These are phyloP conservation scores for Ustilago lituana DNA, from an alignment of 1,284 basidiomycete species.

Conservation along the genomic window DNA sequence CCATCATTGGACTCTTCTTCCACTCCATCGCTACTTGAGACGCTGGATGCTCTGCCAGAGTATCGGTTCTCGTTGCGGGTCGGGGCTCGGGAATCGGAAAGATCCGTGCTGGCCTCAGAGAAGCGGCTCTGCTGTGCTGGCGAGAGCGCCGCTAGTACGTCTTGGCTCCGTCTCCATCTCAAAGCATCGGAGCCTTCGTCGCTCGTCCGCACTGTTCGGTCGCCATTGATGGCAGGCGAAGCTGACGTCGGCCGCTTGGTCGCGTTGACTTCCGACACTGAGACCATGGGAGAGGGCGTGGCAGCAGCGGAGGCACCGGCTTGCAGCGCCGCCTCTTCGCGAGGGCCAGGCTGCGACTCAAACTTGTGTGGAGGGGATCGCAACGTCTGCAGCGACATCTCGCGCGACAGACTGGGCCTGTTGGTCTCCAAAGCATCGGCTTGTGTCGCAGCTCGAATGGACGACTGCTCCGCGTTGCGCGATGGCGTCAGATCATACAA, in stretches of 20 bases:
- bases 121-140: constrained; percentile 44
- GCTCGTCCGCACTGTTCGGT: constrained; percentile 17
- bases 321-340: constrained; percentile 31
- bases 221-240: constrained; percentile 22
- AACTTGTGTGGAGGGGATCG: constrained; percentile 31
- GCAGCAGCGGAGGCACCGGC: constrained; percentile 30
- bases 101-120: constrained; percentile 47
- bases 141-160: constrained; percentile 24
- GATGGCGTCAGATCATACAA: constrained; percentile 11
- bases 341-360: constrained; percentile 26
- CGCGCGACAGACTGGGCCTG: constrained; percentile 24
- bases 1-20: constrained; percentile 45
- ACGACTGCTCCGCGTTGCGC: not conserved
- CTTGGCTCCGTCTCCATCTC: constrained; percentile 30
- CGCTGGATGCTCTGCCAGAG: constrained; percentile 32
- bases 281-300: constrained; percentile 3
- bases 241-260: not conserved
- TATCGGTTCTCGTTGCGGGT: constrained; percentile 41
- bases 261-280: not conserved
- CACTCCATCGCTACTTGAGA: constrained; percentile 34
- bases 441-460: not conserved
- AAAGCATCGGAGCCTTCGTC: constrained; percentile 12
- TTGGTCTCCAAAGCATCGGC: not conserved
- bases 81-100: constrained; percentile 36
- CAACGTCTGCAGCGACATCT: constrained; percentile 34